Conservation (phyloP, 2,329 filamentous ascomycete species). For the Aspergillus spinulosporus region DNA sequence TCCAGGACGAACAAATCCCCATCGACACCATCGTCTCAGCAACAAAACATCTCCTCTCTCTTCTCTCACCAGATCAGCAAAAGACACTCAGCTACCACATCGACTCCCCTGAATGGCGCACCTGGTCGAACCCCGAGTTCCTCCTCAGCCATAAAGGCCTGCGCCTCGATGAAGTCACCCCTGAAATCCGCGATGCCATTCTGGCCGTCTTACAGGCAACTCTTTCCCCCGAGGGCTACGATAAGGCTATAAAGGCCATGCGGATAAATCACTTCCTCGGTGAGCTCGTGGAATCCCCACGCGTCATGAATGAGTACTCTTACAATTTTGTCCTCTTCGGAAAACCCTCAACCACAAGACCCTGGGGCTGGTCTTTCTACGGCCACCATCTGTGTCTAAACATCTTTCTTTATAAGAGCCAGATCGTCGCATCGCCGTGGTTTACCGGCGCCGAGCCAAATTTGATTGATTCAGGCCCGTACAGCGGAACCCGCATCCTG, state of each 20-base stretch:
- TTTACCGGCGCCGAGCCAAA: slow-evolving; percentile 1
- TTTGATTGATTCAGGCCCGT: slow-evolving; percentile 1
- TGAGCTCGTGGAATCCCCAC: slow-evolving; percentile 61
- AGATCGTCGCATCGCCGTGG: neutral
- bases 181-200: slow-evolving; percentile 50
- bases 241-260: slow-evolving; percentile 69
- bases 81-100: slow-evolving; percentile 59
- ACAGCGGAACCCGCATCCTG: neutral
- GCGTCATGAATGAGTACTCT: slow-evolving; percentile 25
- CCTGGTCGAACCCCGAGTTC: slow-evolving; percentile 73
- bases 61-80: slow-evolving; percentile 54
- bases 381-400: neutral
- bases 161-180: slow-evolving; percentile 63
- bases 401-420: neutral
- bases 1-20: slow-evolving; percentile 65
- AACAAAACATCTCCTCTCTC: slow-evolving; percentile 48
- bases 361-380: slow-evolving; percentile 1
- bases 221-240: slow-evolving; percentile 69
- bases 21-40: slow-evolving; percentile 59
- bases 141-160: slow-evolving; percentile 68
- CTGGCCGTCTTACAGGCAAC: slow-evolving; percentile 59
- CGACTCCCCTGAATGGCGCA: slow-evolving; percentile 70
- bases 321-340: neutral
- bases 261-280: slow-evolving; percentile 74
- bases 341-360: neutral